Evolutionary conservation across 148 eudicot species (phyloP).

Genomic region (Nyssa sinensis): DNA sequence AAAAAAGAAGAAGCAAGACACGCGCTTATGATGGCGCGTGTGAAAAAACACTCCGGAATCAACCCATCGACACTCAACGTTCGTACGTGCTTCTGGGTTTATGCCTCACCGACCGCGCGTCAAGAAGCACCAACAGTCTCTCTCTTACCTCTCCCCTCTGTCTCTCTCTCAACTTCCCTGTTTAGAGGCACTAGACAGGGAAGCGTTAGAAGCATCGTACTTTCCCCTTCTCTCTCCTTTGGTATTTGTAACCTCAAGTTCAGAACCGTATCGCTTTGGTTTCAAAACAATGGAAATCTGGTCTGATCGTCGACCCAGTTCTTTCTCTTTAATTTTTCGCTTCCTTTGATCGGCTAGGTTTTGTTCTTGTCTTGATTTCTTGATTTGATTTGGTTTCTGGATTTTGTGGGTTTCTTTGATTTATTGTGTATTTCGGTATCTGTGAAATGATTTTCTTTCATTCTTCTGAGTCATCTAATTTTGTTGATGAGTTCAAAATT

Average conservation of each 20-base stretch:
- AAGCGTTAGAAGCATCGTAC: no score
- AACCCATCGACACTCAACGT: no score
- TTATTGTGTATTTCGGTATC: not conserved
- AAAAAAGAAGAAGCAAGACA: no score
- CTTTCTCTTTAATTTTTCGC: not conserved
- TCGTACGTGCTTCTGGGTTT: no score
- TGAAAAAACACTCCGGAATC: no score
- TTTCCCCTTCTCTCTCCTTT: not conserved
- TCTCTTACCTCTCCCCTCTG: no score
- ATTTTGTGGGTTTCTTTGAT: not conserved
- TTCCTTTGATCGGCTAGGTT: not conserved
- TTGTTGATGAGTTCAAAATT: not conserved
- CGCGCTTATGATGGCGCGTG: no score
- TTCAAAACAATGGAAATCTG: not conserved
- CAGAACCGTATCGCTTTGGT: not conserved
- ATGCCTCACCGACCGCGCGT: no score
- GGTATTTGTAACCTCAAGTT: not conserved
- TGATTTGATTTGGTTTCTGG: not conserved
- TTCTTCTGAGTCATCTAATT: not conserved
- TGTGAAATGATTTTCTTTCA: not conserved
- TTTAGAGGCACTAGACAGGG: no score
- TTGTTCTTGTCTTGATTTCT: not conserved
- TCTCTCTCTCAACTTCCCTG: no score
- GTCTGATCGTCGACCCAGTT: not conserved
- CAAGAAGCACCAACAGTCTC: no score